phyloP scores from a whole-genome alignment of 2,329 filamentous ascomycete genomes.

The Xylaria sp. region DNA sequence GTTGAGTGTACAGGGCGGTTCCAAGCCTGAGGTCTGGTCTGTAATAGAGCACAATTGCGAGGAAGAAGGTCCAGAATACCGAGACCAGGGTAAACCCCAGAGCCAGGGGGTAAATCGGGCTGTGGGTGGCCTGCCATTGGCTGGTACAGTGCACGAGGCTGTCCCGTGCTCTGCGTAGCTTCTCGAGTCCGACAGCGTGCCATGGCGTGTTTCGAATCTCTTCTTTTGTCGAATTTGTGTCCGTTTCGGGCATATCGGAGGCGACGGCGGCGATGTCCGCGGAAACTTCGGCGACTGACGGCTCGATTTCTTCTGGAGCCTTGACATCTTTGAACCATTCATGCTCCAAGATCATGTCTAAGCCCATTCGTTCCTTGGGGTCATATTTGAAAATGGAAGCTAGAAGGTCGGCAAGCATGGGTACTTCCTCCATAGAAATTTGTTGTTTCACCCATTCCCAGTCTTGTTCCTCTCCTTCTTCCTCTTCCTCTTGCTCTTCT shows the following conservation, averaged over 20 bases:
- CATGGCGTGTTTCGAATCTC: not conserved
- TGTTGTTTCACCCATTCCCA: not conserved
- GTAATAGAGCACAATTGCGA: not conserved
- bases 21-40: not conserved
- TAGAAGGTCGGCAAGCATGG: not conserved
- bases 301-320: not conserved
- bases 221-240: not conserved
- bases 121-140: not conserved
- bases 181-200: not conserved
- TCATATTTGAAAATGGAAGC: not conserved
- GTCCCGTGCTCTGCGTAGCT: not conserved
- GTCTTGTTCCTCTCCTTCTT: not conserved
- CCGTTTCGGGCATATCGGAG: not conserved
- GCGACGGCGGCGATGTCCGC: not conserved
- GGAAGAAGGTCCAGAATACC: not conserved
- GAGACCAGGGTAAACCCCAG: not conserved
- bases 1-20: not conserved
- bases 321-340: not conserved
- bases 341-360: not conserved
- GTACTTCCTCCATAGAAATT: not conserved
- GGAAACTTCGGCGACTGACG: not conserved
- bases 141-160: not conserved
- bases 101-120: not conserved
- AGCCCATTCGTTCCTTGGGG: not conserved
- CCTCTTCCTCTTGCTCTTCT: no score